Conservation (phyloP, 345 rosid genomes). For the Salix suchowensis region DNA sequence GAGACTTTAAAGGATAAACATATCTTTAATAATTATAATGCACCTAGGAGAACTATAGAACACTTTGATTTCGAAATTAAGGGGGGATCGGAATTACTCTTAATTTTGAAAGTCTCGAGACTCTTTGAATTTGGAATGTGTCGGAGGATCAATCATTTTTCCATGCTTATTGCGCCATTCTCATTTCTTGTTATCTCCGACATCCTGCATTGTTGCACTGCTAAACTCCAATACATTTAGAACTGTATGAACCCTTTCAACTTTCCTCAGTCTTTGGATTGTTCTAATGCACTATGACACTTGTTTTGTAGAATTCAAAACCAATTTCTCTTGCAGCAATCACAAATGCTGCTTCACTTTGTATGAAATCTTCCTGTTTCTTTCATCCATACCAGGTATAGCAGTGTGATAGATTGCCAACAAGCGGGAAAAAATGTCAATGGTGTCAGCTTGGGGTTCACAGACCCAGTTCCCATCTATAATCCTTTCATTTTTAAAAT, state of each 20-base stretch:
- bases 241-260: conserved; percentile 67
- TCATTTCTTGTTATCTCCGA: conserved; percentile 74
- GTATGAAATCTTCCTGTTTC: conserved; percentile 52
- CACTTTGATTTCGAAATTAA: no score
- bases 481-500: conserved; percentile 13
- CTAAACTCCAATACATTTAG: conserved; percentile 73
- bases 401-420: conserved; percentile 88
- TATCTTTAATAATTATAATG: no score
- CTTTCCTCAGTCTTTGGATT: conserved; percentile 42
- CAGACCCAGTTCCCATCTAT: no score
- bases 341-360: conserved; percentile 95
- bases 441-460: conserved; percentile 32
- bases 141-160: no score
- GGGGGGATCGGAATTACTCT: no score
- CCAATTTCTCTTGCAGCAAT: conserved; percentile 91
- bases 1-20: no score
- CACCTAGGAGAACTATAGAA: no score
- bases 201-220: conserved; percentile 73
- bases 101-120: no score
- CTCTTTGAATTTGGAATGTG: no score
- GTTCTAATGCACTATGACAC: conserved; percentile 31
- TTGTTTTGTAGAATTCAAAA: conserved; percentile 66
- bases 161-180: conserved; percentile 30
- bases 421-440: conserved; percentile 54
- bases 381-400: conserved; percentile 82